Evolutionary conservation across 441 rosid genomes (phyloP).

Genomic region (Gossypium lobatum): DNA sequence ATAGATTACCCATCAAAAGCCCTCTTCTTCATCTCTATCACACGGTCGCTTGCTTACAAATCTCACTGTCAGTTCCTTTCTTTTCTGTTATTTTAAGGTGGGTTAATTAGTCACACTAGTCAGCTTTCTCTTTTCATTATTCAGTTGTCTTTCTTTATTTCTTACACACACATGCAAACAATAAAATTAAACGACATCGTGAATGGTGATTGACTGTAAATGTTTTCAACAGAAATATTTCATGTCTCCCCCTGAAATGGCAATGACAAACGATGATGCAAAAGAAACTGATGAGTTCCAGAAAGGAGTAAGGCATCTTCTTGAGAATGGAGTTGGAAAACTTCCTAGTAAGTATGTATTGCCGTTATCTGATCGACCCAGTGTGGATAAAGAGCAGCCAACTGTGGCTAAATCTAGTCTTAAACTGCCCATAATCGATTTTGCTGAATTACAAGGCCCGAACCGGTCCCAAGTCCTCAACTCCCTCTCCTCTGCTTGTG

Average conservation of each 20-base stretch:
- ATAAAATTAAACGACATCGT: not conserved
- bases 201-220: not conserved
- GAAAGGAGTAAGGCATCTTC: conserved; percentile 64
- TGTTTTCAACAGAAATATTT: not conserved
- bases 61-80: not conserved
- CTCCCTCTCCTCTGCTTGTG: conserved; percentile 54
- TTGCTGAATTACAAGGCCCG: conserved; percentile 49
- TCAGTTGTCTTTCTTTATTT: not conserved
- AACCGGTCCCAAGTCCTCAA: conserved; percentile 40
- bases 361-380: conserved; percentile 54
- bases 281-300: conserved; percentile 36
- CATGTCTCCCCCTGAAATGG: conserved; percentile 48
- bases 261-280: conserved; percentile 17
- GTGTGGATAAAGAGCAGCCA: not conserved
- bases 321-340: conserved; percentile 43
- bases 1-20: not conserved
- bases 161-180: not conserved
- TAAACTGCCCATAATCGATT: conserved; percentile 63
- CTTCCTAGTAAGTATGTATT: conserved; percentile 58
- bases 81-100: not conserved
- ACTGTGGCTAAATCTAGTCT: conserved; percentile 25
- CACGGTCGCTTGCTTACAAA: not conserved
- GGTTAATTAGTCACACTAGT: not conserved
- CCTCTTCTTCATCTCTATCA: not conserved
- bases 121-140: not conserved